These are phyloP conservation scores for Amylocystis lapponica DNA, from an alignment of 768 basidiomycete species.

Conservation along the genomic window DNA sequence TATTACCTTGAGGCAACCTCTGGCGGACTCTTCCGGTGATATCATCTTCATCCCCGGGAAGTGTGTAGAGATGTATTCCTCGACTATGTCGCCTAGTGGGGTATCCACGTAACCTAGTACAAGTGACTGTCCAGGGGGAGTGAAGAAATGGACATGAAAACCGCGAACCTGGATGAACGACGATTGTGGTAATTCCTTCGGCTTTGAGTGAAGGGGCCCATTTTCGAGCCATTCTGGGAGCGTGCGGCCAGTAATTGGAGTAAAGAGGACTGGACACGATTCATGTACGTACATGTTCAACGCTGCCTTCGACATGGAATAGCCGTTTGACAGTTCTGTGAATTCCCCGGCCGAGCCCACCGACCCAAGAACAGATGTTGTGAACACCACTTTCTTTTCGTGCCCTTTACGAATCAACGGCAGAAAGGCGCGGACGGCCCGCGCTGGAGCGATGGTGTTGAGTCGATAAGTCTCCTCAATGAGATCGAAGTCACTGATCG, in stretches of 20 bases:
- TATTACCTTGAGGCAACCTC: not conserved
- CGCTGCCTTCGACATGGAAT: slow-evolving; percentile 1
- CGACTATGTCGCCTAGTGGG: not conserved
- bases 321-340: not conserved
- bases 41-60: not conserved
- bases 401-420: not conserved
- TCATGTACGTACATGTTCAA: slow-evolving; percentile 1
- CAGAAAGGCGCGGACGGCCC: slow-evolving; percentile 1
- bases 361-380: not conserved
- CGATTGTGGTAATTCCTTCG: not conserved
- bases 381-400: not conserved
- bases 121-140: not conserved
- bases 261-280: not conserved
- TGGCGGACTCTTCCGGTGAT: not conserved
- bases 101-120: not conserved
- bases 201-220: not conserved
- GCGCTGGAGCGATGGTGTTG: not conserved
- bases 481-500: not conserved
- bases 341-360: not conserved
- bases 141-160: no score
- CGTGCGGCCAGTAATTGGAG: no score
- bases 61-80: not conserved
- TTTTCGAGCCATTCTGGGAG: not conserved
- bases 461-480: not conserved
- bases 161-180: not conserved